Evolutionary conservation across 495 filamentous ascomycete genomes (phyloP), one percentile per base, ranked within the genome.

Genomic region (Xylaria venustula): DNA sequence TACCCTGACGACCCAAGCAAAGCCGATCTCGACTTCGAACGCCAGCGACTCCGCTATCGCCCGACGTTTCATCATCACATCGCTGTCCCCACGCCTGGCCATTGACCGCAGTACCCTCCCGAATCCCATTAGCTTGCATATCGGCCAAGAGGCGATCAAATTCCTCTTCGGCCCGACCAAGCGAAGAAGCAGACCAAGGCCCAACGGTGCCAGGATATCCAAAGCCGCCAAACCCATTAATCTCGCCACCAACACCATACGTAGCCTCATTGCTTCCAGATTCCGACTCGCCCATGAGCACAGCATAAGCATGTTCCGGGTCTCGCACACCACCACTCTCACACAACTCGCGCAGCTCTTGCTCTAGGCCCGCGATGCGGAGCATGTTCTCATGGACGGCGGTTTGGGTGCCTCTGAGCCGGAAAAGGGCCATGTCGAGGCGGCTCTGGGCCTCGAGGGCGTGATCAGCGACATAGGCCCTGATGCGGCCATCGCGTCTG

Each of bases 311-410:
- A 2, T 48, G 63, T 2, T 63, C 12, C 8, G 48, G 30, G 23
- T 46, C 36, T 1, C 26, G 36, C 7, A 57, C 58, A 30, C 63
- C 66, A 2, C 28, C 60, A 0, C 44, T 5, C 6, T 58, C 26
- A 25, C 66, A 68, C 2, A 61, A 45, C 20, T 61, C 61, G 0
- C 14, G 5, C 2, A 68, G 28, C 22, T 64, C 60, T 11, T 28
- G 19, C 54, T 67, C 37, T 0, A 64, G 61, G 8, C 12, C 15
- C 34, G 26, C 50, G 28, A 58, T 58, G 40, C 22, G 34, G 8
- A 2, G 22, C 25, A 19, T 20, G 32, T 49, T 54, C 11, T 22
- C 36, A 23, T 17, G 30, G 22, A 51, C 46, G 14, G 17, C 36
- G 7, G 26, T 42, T n/a, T 51, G 52, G 2, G 60, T 61, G 14